These are phyloP conservation scores for Helicocarpus griseus DNA, from an alignment of 2,329 filamentous ascomycete genomes.

Conservation along the genomic window DNA sequence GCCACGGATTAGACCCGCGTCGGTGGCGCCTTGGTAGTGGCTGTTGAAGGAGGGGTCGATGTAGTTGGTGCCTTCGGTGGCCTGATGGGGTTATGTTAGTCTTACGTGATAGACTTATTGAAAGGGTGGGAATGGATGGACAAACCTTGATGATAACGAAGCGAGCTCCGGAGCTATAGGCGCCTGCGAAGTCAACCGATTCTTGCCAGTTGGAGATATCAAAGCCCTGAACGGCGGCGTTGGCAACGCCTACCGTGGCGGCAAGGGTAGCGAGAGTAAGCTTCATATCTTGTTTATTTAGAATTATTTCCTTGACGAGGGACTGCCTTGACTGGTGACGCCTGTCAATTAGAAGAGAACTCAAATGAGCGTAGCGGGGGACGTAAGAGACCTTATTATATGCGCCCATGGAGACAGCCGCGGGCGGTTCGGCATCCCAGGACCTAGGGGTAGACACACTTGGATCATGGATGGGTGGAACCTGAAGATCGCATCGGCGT, in stretches of 20 bases:
- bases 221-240: conserved; percentile 31
- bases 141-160: conserved; percentile 39
- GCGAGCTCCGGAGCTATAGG: conserved; percentile 31
- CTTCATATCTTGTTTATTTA: background rate
- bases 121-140: background rate
- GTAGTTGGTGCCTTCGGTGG: conserved; percentile 44
- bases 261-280: background rate
- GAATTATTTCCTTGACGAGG: background rate
- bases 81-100: conserved; percentile 23
- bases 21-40: conserved; percentile 43
- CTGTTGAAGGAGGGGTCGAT: conserved; percentile 37
- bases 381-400: background rate
- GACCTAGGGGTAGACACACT: too few species aligned
- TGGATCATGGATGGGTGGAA: too few species aligned
- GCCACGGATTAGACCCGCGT: conserved; percentile 45
- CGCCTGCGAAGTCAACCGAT: conserved; percentile 29
- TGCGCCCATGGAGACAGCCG: background rate
- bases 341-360: background rate
- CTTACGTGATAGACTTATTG: background rate
- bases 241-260: conserved; percentile 2
- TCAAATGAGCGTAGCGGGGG: background rate
- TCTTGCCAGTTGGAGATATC: conserved; percentile 36
- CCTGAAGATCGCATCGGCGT: too few species aligned
- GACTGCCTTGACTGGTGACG: background rate
- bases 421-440: background rate